Evolutionary conservation across 2,329 filamentous ascomycete species (phyloP).

Genomic region (Fusarium newnesense): DNA sequence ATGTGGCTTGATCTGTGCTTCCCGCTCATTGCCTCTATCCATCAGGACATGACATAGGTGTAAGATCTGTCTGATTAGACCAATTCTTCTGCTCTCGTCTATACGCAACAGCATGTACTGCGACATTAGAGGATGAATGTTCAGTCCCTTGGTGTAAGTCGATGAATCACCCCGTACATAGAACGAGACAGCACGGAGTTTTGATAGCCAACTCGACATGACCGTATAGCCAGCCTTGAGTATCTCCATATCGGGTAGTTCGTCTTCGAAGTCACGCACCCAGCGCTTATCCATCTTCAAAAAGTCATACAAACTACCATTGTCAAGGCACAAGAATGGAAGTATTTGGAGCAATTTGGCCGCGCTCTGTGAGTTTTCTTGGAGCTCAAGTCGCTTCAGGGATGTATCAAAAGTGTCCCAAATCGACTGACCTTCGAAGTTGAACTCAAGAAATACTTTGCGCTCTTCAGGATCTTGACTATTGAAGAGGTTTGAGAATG

Average conservation of each 20-base stretch:
- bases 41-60: not conserved
- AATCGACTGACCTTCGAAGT: not conserved
- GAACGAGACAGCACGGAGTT: not conserved
- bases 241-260: not conserved
- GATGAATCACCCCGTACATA: not conserved
- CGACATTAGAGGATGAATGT: not conserved
- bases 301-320: not conserved
- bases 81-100: rapidly evolving
- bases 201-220: rapidly evolving
- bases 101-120: not conserved
- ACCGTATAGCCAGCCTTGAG: not conserved
- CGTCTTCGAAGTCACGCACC: not conserved
- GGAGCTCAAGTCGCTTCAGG: not conserved
- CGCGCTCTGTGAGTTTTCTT: rapidly evolving
- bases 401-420: not conserved
- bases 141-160: rapidly evolving
- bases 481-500: not conserved
- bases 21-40: not conserved
- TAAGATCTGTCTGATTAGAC: not conserved
- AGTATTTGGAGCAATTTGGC: not conserved
- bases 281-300: not conserved
- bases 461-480: not conserved
- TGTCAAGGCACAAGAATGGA: not conserved
- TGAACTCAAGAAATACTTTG: not conserved
- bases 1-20: not conserved